A percentile compares a stretch with the other conserved stretches of the same genome.
These are phyloP conservation scores for Triticum timopheevii DNA, from an alignment of 176 grass and related monocot genomes.

Conservation along the genomic window DNA sequence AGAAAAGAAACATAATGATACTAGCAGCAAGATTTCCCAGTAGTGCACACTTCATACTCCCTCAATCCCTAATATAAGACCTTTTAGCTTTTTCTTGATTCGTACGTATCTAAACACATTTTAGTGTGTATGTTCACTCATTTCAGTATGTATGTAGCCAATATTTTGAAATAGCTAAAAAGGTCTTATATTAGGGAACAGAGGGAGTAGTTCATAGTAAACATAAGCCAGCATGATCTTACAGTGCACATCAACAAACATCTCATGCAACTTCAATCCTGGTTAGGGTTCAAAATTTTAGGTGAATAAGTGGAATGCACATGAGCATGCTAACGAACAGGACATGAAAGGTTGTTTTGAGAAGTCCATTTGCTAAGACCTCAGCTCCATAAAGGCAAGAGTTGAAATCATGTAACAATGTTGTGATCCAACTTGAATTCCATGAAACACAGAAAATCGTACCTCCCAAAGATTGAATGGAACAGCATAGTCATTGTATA, in stretches of 20 bases:
- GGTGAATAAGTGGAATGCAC: conserved; percentile 4
- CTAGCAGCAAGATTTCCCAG: neutral
- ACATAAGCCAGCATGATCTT: neutral
- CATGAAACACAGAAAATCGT: conserved; percentile 41
- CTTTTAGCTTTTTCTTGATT: too few species aligned
- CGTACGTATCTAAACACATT: too few species aligned
- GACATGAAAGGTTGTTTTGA: neutral
- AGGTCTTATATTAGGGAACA: too few species aligned
- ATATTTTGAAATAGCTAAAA: too few species aligned
- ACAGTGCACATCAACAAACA: conserved; percentile 6
- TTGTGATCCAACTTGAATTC: neutral
- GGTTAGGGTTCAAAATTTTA: neutral
- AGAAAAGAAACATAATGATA: neutral
- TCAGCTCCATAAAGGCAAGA: neutral
- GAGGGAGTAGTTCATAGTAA: neutral
- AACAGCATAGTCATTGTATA: conserved; percentile 93
- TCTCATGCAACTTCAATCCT: neutral
- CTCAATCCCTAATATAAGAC: too few species aligned
- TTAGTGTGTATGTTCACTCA: too few species aligned
- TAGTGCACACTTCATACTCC: neutral
- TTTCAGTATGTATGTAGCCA: too few species aligned
- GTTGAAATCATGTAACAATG: neutral
- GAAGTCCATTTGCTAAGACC: neutral
- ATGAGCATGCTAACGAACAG: neutral
- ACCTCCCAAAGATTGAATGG: conserved; percentile 97